Evolutionary conservation across 2,329 filamentous ascomycete species (phyloP), one percentile per base, ranked within the genome.

Genomic region (Sporothrix globosa): DNA sequence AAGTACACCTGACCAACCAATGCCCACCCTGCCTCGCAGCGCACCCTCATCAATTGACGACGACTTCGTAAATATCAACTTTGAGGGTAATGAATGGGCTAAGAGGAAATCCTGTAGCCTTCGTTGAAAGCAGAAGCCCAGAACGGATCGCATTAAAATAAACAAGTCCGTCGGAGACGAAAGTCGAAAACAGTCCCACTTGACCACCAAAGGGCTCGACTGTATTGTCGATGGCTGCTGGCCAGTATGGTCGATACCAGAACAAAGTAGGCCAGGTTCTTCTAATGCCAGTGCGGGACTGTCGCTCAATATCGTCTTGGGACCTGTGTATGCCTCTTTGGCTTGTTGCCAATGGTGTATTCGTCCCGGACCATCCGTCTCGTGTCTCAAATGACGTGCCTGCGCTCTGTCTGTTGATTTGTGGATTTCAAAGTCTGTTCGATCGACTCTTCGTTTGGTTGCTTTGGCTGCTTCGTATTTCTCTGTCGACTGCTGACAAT

Each of bases 1-100:
- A 4, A 27, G 60, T 52, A 50, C 72, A 72, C 66, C 54, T 73
- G 72, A 73, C 72, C 71, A 58, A 44, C 54, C 66, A 58, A 65
- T 71, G 70, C 71, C 73, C 73, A 73, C 71, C 71, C 60, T 63
- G 52, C 68, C 56, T 50, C 48, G 30, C 30, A 27, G 10, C 63
- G 46, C 63, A 39, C 63, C 46, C 46, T 50, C 56, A 14, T 44
- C 34, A 24, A n/a, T 34, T 44, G 11, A 30, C 53, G 63, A 34
- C 30, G 27, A 65, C 24, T 65, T 50, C 58, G 58, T 63, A 46
- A 19, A 46, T 27, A 46, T 6, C n/a, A 46, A n/a, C 41, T 4
- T 24, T 5, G 39, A 63, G 34, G 19, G 14, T 44, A 39, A 24
- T 10, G 44, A 14, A 63, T 34, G 34, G 34, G 14, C 19, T 19